These are phyloP conservation scores for Chaetomiaceae sp. DNA, from an alignment of 2,329 filamentous ascomycete genomes.

Conservation along the genomic window DNA sequence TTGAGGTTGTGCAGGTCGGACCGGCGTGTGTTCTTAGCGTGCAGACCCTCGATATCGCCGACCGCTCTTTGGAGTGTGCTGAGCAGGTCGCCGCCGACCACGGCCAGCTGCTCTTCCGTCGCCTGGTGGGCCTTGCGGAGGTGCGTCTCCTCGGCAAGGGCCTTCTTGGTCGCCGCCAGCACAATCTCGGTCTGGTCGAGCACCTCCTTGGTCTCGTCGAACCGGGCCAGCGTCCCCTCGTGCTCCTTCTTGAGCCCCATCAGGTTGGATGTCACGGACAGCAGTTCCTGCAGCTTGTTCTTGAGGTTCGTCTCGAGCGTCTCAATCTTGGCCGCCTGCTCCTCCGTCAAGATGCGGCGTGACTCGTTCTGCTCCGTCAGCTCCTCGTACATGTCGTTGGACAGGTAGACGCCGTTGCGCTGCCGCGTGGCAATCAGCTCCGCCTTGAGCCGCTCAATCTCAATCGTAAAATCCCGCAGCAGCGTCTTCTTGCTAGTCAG, in stretches of 20 bases:
- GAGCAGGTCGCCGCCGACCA: conserved; percentile 71
- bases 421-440: conserved; percentile 90
- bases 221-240: conserved; percentile 64
- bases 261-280: conserved; percentile 79
- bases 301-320: conserved; percentile 85
- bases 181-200: conserved; percentile 86
- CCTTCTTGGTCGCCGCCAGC: conserved; percentile 69
- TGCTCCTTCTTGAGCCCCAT: conserved; percentile 86
- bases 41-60: conserved; percentile 72
- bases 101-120: conserved; percentile 73
- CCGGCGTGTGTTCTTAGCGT: conserved; percentile 80
- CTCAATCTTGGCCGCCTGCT: conserved; percentile 87
- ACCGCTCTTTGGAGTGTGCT: conserved; percentile 74
- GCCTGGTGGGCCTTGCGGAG: conserved; percentile 79
- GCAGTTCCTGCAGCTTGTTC: conserved; percentile 91
- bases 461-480: conserved; percentile 80
- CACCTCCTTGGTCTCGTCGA: conserved; percentile 76
- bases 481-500: conserved; percentile 90
- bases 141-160: conserved; percentile 72
- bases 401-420: conserved; percentile 90
- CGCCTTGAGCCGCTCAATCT: conserved; percentile 92
- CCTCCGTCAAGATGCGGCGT: conserved; percentile 81
- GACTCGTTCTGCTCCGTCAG: conserved; percentile 91
- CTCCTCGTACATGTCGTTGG: conserved; percentile 83
- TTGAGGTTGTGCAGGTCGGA: conserved; percentile 80